Conservation (phyloP, 2,329 filamentous ascomycete genomes). For the Colletotrichum phormii region DNA sequence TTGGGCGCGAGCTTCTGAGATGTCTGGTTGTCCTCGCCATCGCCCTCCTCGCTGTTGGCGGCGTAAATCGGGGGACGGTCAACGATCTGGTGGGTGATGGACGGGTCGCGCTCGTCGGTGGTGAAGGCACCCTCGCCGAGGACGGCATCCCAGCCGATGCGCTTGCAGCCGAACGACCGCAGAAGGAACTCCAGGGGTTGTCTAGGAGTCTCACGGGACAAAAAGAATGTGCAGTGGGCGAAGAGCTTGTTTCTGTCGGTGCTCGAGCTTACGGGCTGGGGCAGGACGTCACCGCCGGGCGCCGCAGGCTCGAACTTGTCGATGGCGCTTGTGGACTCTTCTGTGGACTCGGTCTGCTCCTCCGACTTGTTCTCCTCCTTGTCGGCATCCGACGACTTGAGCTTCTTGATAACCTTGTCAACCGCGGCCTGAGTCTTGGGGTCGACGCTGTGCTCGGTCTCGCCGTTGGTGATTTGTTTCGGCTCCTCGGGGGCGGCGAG, state of each 20-base stretch:
- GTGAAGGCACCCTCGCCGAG: slow-evolving; percentile 94
- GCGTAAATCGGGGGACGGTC: slow-evolving; percentile 84
- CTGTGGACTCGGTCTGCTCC: slow-evolving; percentile 52
- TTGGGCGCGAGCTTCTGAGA: slow-evolving; percentile 69
- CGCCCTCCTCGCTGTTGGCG: slow-evolving; percentile 43
- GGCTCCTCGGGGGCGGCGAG: slow-evolving; percentile 66
- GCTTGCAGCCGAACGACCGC: slow-evolving; percentile 93
- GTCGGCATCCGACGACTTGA: slow-evolving; percentile 66
- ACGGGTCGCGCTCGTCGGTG: slow-evolving; percentile 84
- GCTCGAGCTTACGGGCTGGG: slow-evolving; percentile 78
- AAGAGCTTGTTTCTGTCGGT: slow-evolving; percentile 82
- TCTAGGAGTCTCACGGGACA: slow-evolving; percentile 93
- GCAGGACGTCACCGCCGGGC: slow-evolving; percentile 85
- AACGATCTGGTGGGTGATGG: slow-evolving; percentile 96
- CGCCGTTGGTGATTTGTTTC: slow-evolving; percentile 63
- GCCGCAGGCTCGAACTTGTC: slow-evolving; percentile 92
- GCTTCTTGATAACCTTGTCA: slow-evolving; percentile 75
- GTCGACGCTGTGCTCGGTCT: slow-evolving; percentile 64
- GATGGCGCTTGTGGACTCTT: slow-evolving; percentile 69
- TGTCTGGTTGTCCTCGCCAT: slow-evolving; percentile 71
- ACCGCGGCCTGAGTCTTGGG: slow-evolving; percentile 74
- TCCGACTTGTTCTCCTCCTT: slow-evolving; percentile 55
- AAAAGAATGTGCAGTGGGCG: slow-evolving; percentile 87
- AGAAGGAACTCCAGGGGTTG: slow-evolving; percentile 93
- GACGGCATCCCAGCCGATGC: slow-evolving; percentile 93